These are phyloP conservation scores for Thelonectria olida DNA, from an alignment of 2,329 filamentous ascomycete species.

Conservation along the genomic window DNA sequence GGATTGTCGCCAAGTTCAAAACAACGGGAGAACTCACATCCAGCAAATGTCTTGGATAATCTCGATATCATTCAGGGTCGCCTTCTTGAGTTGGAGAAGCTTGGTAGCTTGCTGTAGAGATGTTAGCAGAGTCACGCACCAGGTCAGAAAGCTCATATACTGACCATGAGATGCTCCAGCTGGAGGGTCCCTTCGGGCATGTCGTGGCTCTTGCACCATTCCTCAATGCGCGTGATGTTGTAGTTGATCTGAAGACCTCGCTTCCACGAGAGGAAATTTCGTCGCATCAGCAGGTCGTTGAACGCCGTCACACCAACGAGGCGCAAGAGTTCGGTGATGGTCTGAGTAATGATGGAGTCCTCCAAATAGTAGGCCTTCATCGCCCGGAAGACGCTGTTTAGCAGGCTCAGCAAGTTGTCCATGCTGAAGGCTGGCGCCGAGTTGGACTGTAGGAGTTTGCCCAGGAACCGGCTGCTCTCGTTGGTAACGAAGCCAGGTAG, in stretches of 20 bases:
- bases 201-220: constrained; percentile 99
- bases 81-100: constrained; percentile 97
- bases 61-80: constrained; percentile 97
- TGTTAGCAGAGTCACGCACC: constrained; percentile 39
- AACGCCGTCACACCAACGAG: constrained; percentile 97
- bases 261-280: constrained; percentile 99
- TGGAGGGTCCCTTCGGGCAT: constrained; percentile 99
- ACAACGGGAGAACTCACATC: constrained; percentile 76
- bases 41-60: constrained; percentile 99
- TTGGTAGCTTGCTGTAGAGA: constrained; percentile 87
- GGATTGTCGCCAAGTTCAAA: neutral
- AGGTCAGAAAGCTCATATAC: neutral
- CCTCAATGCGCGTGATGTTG: constrained; percentile 98
- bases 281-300: constrained; percentile 96
- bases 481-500: constrained; percentile 98
- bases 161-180: constrained; percentile 95
- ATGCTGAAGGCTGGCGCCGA: constrained; percentile 97
- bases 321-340: constrained; percentile 89
- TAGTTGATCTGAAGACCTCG: constrained; percentile 99
- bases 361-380: constrained; percentile 99
- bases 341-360: constrained; percentile 94
- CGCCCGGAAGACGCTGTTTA: constrained; percentile 97
- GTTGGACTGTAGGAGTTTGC: constrained; percentile 92
- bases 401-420: constrained; percentile 94
- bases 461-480: constrained; percentile 97